Percentiles rank a stretch among this genome's conserved stretches.
Evolutionary conservation across 768 basidiomycete species (phyloP).

Genomic region (Rubroboletus pulcherrimus): DNA sequence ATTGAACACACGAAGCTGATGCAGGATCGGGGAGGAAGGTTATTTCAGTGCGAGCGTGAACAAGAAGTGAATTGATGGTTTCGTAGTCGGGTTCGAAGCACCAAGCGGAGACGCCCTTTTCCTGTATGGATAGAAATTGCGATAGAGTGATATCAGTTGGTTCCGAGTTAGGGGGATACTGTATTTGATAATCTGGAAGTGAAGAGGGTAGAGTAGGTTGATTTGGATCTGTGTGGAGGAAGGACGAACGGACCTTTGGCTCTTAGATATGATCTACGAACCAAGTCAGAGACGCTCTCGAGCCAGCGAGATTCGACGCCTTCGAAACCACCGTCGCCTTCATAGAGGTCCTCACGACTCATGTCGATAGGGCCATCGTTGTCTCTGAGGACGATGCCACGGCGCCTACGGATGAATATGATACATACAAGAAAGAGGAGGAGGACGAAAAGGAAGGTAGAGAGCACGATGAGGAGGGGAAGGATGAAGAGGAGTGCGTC

Average conservation of each 20-base stretch:
- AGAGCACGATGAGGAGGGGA: conserved; percentile 89
- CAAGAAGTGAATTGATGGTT: conserved; percentile 85
- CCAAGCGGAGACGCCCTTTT: conserved; percentile 99
- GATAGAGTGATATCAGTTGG: conserved; percentile 98
- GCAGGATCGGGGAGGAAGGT: conserved; percentile 97
- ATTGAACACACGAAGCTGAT: conserved; percentile 92
- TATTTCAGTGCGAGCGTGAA: conserved; percentile 94
- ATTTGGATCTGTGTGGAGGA: conserved; percentile 1
- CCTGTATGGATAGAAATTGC: conserved; percentile 98
- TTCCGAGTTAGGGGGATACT: conserved; percentile 93
- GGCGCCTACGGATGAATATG: conserved; percentile 72
- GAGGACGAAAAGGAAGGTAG: conserved; percentile 89
- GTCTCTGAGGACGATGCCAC: conserved; percentile 79
- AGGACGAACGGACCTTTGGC: conserved; percentile 68
- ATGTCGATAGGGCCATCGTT: conserved; percentile 91
- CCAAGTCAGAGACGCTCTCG: conserved; percentile 67
- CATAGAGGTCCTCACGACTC: conserved; percentile 84
- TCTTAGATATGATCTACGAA: conserved; percentile 68
- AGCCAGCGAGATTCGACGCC: conserved; percentile 93
- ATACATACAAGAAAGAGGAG: conserved; percentile 89
- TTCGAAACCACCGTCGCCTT: conserved; percentile 91
- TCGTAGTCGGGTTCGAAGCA: conserved; percentile 99
- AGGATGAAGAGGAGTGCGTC: conserved; percentile 85
- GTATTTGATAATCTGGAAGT: conserved; percentile 69
- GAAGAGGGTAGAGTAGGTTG: background rate